These are phyloP conservation scores for Exophiala bonariae DNA, from an alignment of 2,329 filamentous ascomycete genomes.

Conservation along the genomic window DNA sequence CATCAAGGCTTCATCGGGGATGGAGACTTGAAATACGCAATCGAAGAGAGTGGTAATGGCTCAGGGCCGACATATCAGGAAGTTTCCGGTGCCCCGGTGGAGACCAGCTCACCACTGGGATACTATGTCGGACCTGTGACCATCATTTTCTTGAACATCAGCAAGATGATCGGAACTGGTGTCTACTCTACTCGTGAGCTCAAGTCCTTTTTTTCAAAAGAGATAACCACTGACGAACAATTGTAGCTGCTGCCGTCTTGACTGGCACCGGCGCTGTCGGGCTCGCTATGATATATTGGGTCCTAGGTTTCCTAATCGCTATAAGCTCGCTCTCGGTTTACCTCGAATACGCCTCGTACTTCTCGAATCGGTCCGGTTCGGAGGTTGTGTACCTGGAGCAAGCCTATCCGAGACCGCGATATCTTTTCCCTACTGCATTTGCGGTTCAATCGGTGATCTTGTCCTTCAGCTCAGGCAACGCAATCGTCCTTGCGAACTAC, in stretches of 20 bases:
- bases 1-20: conserved; percentile 29
- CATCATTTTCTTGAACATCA: conserved; percentile 61
- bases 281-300: conserved; percentile 64
- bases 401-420: conserved; percentile 63
- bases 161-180: conserved; percentile 64
- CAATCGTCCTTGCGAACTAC: conserved; percentile 64
- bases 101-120: conserved; percentile 58
- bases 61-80: conserved; percentile 57
- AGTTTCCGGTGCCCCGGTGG: conserved; percentile 62
- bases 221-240: not conserved
- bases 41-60: conserved; percentile 50
- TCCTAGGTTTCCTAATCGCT: conserved; percentile 62
- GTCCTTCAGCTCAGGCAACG: conserved; percentile 67
- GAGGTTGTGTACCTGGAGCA: conserved; percentile 71
- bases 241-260: conserved; percentile 51
- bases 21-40: conserved; percentile 45
- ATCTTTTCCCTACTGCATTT: conserved; percentile 65
- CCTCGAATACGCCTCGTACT: conserved; percentile 64
- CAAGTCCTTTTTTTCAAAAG: conserved; percentile 43
- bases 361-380: conserved; percentile 65
- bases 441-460: conserved; percentile 64
- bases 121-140: conserved; percentile 59
- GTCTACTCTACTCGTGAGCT: conserved; percentile 60
- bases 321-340: conserved; percentile 58
- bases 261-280: conserved; percentile 62